phyloP scores from a whole-genome alignment of 331 rosid genomes.

The Cydonia oblonga region DNA sequence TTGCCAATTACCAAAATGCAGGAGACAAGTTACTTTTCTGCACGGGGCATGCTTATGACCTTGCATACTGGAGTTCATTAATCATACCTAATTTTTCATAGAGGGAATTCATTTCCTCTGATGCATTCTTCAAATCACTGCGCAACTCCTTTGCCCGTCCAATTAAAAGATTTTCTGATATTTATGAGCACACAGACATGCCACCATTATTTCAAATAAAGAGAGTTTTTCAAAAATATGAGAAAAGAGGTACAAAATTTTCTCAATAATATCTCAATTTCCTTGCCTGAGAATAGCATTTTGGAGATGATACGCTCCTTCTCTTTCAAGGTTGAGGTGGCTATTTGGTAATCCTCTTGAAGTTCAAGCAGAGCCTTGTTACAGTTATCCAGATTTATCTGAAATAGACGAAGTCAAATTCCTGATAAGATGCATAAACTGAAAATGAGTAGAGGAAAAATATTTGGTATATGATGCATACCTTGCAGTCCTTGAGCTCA shows the following conservation, averaged over 20 bases:
- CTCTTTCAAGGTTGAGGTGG: conserved; percentile 51
- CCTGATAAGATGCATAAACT: conserved; percentile 3
- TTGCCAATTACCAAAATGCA: background rate
- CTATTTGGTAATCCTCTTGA: conserved; percentile 45
- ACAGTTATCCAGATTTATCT: conserved; percentile 51
- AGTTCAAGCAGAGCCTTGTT: conserved; percentile 54
- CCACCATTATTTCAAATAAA: background rate
- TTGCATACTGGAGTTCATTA: background rate
- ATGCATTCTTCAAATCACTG: conserved; percentile 57
- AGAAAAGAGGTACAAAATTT: background rate
- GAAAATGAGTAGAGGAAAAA: background rate
- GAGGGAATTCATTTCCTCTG: conserved; percentile 51
- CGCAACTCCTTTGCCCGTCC: conserved; percentile 70
- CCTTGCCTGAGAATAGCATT: conserved; percentile 55
- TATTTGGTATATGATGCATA: conserved; percentile 1
- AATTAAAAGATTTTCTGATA: conserved; percentile 63
- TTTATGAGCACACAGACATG: background rate
- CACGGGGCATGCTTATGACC: background rate
- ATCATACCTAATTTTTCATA: conserved; percentile 56
- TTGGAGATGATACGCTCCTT: conserved; percentile 63
- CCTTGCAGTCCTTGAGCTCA: conserved; percentile 77
- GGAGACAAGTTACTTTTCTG: background rate
- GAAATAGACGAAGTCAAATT: background rate
- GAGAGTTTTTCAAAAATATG: background rate
- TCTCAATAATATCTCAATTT: background rate